Evolutionary conservation across 106 monocot genomes (phyloP), one percentile per base, ranked within the genome.

Genomic region (Dioscorea zingiberensis): DNA sequence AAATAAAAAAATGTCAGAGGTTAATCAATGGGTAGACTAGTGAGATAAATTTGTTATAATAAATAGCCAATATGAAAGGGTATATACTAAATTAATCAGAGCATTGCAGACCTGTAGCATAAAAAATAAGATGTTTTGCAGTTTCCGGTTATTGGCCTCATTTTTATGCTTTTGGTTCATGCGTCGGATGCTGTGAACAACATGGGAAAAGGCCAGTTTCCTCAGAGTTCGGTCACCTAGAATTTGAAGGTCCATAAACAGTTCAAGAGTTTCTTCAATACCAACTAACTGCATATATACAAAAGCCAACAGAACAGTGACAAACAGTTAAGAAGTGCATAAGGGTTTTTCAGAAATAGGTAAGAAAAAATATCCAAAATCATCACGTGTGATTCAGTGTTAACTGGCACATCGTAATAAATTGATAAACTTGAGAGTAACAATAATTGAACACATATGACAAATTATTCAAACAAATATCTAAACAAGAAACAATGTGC

Each of bases 81-180:
- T 2, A 23, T 60, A 32, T 2, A 62, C 53, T 25, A 64, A 6
- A 63, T 27, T 23, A 25, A 51, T 18, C 57, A 64, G 72, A 67
- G 38, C 91, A 91, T 88, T 91, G 78, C 75, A 67, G 53, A 95
- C 95, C 91, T 91, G 78, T 51, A 91, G 73, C 48, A 88, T 71
- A 14, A 55, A 63, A 69, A 85, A 85, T 22, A 95, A 54, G 32
- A 85, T 81, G 59, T 73, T 95, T 46, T 91, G 88, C 64, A 95
- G 69, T 70, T 79, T 95, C 23, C 87, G 77, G 38, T 91, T 91
- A 48, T 74, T 74, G 21, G 72, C 55, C 54, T 88, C 88, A 76
- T 95, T 79, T 74, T 81, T 95, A 67, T 85, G 85, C 59, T 86
- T 98, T 74, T 92, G 88, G 70, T 98, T 98, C 92, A 89, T 98